Conservation (phyloP, 345 rosid species). For the Melaleuca quinquenervia region DNA sequence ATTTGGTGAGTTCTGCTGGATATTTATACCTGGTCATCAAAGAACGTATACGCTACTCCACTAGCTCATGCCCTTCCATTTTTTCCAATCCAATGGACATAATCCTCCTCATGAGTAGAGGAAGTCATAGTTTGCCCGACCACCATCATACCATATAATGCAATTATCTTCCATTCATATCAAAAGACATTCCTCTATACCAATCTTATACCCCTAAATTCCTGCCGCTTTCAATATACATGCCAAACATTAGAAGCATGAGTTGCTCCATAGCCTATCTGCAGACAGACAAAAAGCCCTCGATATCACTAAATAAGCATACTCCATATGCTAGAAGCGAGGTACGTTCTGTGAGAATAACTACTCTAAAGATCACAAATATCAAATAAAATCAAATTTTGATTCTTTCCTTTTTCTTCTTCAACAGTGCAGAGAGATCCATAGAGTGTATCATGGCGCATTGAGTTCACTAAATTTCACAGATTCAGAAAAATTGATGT, state of each 20-base stretch:
- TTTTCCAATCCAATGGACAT: conserved; percentile 95
- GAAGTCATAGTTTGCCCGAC: conserved; percentile 55
- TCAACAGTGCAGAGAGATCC: background rate
- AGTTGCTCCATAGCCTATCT: too few relatives aligned
- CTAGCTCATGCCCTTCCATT: conserved; percentile 98
- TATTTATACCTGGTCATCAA: conserved; percentile 84
- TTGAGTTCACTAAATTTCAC: background rate
- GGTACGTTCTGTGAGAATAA: too few relatives aligned
- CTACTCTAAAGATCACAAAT: too few relatives aligned
- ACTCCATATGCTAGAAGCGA: too few relatives aligned
- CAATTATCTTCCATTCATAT: too few relatives aligned
- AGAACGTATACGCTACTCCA: conserved; percentile 74
- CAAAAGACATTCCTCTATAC: too few relatives aligned
- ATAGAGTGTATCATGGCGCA: background rate
- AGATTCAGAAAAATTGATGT: background rate
- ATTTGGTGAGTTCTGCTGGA: conserved; percentile 73
- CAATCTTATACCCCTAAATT: too few relatives aligned
- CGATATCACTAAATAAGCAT: too few relatives aligned
- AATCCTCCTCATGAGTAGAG: conserved; percentile 91
- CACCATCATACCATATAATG: too few relatives aligned
- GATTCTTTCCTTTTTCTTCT: background rate
- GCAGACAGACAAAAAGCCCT: too few relatives aligned
- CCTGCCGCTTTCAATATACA: background rate
- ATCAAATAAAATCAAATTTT: background rate
- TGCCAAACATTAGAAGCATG: too few relatives aligned